Conservation (phyloP, 306 rosid genomes). For the Pueraria montana region DNA sequence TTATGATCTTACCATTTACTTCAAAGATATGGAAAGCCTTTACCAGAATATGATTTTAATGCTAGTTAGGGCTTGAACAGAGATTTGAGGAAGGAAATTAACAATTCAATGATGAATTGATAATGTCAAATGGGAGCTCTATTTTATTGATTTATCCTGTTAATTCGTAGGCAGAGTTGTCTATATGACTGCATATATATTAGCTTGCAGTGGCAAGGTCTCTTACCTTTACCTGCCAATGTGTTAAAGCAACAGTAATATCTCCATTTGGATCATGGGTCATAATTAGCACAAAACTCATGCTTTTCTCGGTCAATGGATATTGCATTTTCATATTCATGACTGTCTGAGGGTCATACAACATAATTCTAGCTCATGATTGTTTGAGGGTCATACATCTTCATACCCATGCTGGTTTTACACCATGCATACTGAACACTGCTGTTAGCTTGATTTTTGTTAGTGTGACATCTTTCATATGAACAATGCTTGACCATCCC, state of each 20-base stretch:
- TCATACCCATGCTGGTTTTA: constrained; percentile 17
- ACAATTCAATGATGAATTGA: constrained; percentile 4
- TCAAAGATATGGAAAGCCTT: constrained; percentile 23
- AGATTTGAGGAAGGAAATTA: neutral
- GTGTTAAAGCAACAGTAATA: neutral
- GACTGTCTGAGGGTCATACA: constrained; percentile 39
- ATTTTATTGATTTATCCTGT: constrained; percentile 28
- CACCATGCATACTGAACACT: constrained; percentile 25
- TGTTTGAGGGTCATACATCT: constrained; percentile 31
- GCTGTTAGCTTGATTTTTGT: constrained; percentile 36
- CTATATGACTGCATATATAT: constrained; percentile 1
- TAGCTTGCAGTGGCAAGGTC: constrained; percentile 26
- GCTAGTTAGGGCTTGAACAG: constrained; percentile 2
- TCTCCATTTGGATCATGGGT: constrained; percentile 38
- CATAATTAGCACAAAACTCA: constrained; percentile 23
- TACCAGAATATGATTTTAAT: neutral
- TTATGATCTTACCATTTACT: constrained; percentile 13
- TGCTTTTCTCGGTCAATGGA: constrained; percentile 6
- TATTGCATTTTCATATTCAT: constrained; percentile 27
- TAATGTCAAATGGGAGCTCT: constrained; percentile 35
- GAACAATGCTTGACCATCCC: constrained; percentile 37
- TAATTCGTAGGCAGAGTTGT: neutral
- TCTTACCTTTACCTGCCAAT: constrained; percentile 9
- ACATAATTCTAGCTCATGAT: constrained; percentile 30
- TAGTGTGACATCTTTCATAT: constrained; percentile 33